Base-by-base conservation (phyloP, 495 filamentous ascomycete species). In the Penicillium maclennaniae region DNA sequence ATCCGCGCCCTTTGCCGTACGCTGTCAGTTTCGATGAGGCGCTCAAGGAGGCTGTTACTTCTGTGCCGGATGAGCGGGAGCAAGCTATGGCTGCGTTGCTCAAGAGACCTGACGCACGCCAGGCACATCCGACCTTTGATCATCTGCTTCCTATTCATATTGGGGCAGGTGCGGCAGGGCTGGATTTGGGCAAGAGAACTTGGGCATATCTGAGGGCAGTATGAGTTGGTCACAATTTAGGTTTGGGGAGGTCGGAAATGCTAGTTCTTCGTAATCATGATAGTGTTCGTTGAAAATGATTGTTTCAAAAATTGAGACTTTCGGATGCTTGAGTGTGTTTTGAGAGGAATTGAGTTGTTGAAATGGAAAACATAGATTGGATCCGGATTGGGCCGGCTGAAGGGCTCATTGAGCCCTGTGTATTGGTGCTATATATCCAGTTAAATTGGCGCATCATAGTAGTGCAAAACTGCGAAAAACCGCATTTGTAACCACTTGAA, bases 101-200 rank as follows among this genome's bases (percentile, higher is more conserved):
- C 52, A 78, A 79, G 65, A 67, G 87, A 41, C 69, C 70, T 4
- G 87, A 91, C 77, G 87, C 87, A 1, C 82, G 80, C 42, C 75
- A 85, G 66, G 87, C 91, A 23, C 91, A 95, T 72, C 91, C 90
- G 41, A 80, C 68, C 43, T 83, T 91, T 62, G 89, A 95, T 37
- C 91, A 96, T 71, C 60, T 95, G 45, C 77, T 92, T 68, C 91
- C 91, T 0, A 76, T 92, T 19, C 82, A 88, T 67, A 75, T 96
- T 58, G 84, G 80, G 4, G 85, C 85, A 1, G 88, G 88, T 0
- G 87, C 87, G 9, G 87, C 84, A 0, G 82, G 79, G 0, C 76
- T 79, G 8, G 87, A 90, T 64, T 49, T 64, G 16, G 88, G 81
- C 0, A 75, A 76, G 66, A 77, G 81, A 61, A 58, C 81, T 42